A percentile compares a stretch with the other conserved stretches of the same genome.
Conservation (phyloP, 2,329 filamentous ascomycete genomes). For the Alternaria alternata region DNA sequence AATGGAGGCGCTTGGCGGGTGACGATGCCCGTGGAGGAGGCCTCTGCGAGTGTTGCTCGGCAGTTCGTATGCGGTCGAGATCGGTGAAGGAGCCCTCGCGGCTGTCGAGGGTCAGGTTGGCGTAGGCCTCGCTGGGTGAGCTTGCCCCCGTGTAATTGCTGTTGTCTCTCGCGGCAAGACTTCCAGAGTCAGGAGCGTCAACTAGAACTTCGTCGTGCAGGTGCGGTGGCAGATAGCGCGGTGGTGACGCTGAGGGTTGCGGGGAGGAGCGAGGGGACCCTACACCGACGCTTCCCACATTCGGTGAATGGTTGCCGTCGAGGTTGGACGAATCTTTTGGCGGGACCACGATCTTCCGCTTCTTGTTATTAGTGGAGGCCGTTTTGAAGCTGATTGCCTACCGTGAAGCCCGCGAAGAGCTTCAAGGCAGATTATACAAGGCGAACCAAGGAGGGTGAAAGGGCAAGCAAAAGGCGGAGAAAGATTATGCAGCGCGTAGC, state of each 20-base stretch:
- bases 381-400: conserved; percentile 51
- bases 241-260: conserved; percentile 49
- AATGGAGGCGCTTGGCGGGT: conserved; percentile 64
- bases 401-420: conserved; percentile 50
- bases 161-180: conserved; percentile 42
- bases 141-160: conserved; percentile 50
- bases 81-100: conserved; percentile 46
- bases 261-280: conserved; percentile 50
- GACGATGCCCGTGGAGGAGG: conserved; percentile 57
- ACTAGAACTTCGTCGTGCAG: conserved; percentile 60
- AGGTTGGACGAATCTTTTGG: conserved; percentile 24
- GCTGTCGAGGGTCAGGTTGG: conserved; percentile 59
- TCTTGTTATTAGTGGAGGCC: conserved; percentile 57
- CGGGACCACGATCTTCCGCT: conserved; percentile 55
- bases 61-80: conserved; percentile 32
- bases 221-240: conserved; percentile 64
- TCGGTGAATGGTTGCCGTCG: conserved; percentile 34
- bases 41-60: conserved; percentile 26
- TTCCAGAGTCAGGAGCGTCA: conserved; percentile 43
- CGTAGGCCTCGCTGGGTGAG: conserved; percentile 63
- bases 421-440: conserved; percentile 42
- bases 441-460: conserved; percentile 10
- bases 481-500: conserved; percentile 29
- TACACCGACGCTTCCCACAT: conserved; percentile 41
- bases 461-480: conserved; percentile 5